A percentile compares a stretch with the other conserved stretches of the same genome.
These are phyloP conservation scores for Fusarium goolgardi DNA, from an alignment of 2,329 filamentous ascomycete genomes.

Conservation along the genomic window DNA sequence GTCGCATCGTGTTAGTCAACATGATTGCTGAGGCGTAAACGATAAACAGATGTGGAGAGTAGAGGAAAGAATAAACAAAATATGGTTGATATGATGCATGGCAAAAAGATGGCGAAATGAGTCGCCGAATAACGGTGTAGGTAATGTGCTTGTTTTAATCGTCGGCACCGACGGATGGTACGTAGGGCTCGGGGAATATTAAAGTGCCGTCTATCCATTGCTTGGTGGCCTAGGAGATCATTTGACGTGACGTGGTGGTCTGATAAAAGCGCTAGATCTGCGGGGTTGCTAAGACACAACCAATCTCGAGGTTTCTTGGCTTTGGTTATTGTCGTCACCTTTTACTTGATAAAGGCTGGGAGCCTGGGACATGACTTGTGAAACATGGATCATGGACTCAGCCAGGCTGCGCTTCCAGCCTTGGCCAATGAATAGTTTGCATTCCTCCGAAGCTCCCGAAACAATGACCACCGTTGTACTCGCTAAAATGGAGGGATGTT, in stretches of 20 bases:
- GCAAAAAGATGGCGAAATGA: not conserved
- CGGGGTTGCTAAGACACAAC: constrained; percentile 10
- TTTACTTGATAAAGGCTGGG: not conserved
- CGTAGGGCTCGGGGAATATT: constrained; percentile 15
- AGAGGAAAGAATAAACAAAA: not conserved
- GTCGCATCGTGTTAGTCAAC: not conserved
- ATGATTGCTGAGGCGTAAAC: not conserved
- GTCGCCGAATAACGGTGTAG: not conserved
- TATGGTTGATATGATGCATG: not conserved
- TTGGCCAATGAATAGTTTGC: not conserved
- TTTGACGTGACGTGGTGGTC: constrained; percentile 6
- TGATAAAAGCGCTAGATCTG: constrained; percentile 20
- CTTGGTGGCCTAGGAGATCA: not conserved
- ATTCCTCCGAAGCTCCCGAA: constrained; percentile 1
- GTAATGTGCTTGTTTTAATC: not conserved
- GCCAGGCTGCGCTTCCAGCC: not conserved
- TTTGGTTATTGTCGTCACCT: not conserved
- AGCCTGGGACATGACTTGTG: not conserved
- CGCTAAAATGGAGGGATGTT: not conserved
- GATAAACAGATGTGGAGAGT: not conserved
- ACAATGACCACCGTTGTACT: not conserved
- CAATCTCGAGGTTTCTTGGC: constrained; percentile 4
- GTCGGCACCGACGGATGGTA: not conserved
- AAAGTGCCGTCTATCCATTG: not conserved
- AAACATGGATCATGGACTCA: constrained; percentile 4